Base-by-base conservation (phyloP, 2,329 filamentous ascomycete genomes). In the Cephalotrichum gorgonifer region DNA sequence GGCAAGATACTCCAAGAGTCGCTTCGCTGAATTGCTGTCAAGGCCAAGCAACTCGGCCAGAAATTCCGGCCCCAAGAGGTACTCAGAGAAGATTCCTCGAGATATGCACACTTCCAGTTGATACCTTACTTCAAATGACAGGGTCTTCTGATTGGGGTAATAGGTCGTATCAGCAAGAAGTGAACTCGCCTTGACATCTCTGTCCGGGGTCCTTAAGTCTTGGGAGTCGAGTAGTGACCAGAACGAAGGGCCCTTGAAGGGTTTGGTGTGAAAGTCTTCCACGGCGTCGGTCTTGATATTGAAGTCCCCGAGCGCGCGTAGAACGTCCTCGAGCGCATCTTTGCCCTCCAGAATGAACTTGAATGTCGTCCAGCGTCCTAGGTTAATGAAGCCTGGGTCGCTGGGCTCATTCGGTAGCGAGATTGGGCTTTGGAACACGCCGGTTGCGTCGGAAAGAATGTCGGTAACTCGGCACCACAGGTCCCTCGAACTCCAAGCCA, bases 91-190 rank as follows among this genome's bases (percentile, higher is more conserved):
- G 23, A 81, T 72, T 1, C 83, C 81, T 26, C 85, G 79, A 0
- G 90, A 95, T n/a, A 97, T 74, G 60, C 91, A 97, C 0, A 88
- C 90, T 62, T 98, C 91, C 0, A 98, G 76, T 61, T 95, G 89
- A 60, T 97, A 98, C 15, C 88, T 78, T 1, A 95, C 78, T 1
- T 80, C 68, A 53, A 89, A 96, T 0, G 78, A 68, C 4, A 91
- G 70, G 11, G 9, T 38, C 15, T 17, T n/a, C 2, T 11, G 35
- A 7, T 39, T 17, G n/a, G n/a, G n/a, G n/a, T n/a, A 22, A 39
- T 39, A 6, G 4, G 35, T 25, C 17, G 65, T 51, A 28, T 22
- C 28, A 3, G 30, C 11, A 20, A 44, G 28, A 11, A 28, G 28
- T 26, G 27, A 23, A n/a, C 17, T 22, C 17, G 33, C 20, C n/a